Evolutionary conservation across 192 early-diverging fungal species (phyloP).

Genomic region (Coemansia sp.): DNA sequence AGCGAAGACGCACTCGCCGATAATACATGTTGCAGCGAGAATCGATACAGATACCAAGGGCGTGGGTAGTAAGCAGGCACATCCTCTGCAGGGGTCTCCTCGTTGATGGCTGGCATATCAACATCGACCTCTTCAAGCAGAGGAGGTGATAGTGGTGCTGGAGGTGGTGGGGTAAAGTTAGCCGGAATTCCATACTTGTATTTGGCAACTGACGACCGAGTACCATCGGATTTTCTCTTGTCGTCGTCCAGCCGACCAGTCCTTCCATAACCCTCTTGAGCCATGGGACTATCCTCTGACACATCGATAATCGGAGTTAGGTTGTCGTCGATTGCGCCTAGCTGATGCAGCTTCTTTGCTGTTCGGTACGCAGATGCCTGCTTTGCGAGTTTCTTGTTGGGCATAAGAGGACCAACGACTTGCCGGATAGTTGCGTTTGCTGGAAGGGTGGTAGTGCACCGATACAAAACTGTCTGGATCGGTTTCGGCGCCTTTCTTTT

Average conservation of each 20-base stretch:
- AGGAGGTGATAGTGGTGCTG: slow-evolving; percentile 3
- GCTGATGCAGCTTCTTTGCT: slow-evolving; percentile 67
- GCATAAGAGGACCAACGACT: slow-evolving; percentile 54
- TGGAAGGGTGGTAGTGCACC: slow-evolving; percentile 61
- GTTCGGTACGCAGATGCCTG: slow-evolving; percentile 69
- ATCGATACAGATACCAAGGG: slow-evolving; percentile 31
- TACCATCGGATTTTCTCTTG: slow-evolving; percentile 16
- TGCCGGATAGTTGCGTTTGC: slow-evolving; percentile 62
- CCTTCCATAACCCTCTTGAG: neutral
- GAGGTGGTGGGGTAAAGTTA: slow-evolving; percentile 13
- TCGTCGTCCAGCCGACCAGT: neutral
- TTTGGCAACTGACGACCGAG: slow-evolving; percentile 15
- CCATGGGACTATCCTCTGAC: slow-evolving; percentile 10
- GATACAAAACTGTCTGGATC: slow-evolving; percentile 12
- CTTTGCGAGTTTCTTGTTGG: slow-evolving; percentile 65
- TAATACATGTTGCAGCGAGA: slow-evolving; percentile 26
- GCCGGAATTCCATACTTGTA: slow-evolving; percentile 24
- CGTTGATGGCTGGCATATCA: neutral
- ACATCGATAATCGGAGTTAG: slow-evolving; percentile 59
- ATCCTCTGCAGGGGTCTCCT: neutral
- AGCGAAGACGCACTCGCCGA: slow-evolving; percentile 9
- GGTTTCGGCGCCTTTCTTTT: slow-evolving; percentile 18
- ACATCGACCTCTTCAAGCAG: neutral
- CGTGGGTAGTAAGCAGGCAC: slow-evolving; percentile 12
- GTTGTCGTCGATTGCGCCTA: slow-evolving; percentile 71